Percentiles rank a stretch among this genome's conserved stretches.
These are phyloP conservation scores for Astrocystis sublimbata DNA, from an alignment of 495 filamentous ascomycete genomes.

Conservation along the genomic window DNA sequence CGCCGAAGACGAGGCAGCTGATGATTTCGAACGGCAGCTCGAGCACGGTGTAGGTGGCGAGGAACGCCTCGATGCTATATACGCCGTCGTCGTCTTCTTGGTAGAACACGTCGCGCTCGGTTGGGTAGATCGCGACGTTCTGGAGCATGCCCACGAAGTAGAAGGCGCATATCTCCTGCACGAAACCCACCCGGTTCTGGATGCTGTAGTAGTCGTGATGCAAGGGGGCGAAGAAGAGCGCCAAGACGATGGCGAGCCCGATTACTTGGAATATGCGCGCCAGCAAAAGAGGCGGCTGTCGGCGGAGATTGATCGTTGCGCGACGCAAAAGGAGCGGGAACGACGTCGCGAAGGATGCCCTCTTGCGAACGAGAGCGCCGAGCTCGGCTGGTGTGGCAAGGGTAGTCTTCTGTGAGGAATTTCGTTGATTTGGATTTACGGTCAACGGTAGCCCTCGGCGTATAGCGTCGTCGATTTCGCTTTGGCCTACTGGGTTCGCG, in stretches of 20 bases:
- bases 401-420: constrained; percentile 29
- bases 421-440: constrained; percentile 8
- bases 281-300: constrained; percentile 63
- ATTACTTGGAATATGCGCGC: constrained; percentile 69
- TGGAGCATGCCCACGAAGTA: constrained; percentile 80
- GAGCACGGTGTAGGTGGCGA: constrained; percentile 63
- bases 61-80: constrained; percentile 67
- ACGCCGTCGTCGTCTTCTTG: constrained; percentile 67
- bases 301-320: constrained; percentile 64
- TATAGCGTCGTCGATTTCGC: not conserved
- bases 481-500: not conserved
- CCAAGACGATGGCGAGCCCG: constrained; percentile 63
- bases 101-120: constrained; percentile 69
- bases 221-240: constrained; percentile 71
- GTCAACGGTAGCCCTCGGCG: not conserved
- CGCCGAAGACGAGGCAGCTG: constrained; percentile 62
- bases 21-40: constrained; percentile 71
- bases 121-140: constrained; percentile 71
- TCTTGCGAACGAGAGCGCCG: constrained; percentile 61
- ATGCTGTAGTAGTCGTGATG: constrained; percentile 65
- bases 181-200: constrained; percentile 69
- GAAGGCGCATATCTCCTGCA: constrained; percentile 68
- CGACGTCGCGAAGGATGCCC: constrained; percentile 60
- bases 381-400: constrained; percentile 70
- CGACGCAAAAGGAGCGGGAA: constrained; percentile 66